Percentiles rank a stretch among this genome's conserved stretches.
phyloP scores from a whole-genome alignment of 495 filamentous ascomycete genomes.

The Eremomyces bilateralis region DNA sequence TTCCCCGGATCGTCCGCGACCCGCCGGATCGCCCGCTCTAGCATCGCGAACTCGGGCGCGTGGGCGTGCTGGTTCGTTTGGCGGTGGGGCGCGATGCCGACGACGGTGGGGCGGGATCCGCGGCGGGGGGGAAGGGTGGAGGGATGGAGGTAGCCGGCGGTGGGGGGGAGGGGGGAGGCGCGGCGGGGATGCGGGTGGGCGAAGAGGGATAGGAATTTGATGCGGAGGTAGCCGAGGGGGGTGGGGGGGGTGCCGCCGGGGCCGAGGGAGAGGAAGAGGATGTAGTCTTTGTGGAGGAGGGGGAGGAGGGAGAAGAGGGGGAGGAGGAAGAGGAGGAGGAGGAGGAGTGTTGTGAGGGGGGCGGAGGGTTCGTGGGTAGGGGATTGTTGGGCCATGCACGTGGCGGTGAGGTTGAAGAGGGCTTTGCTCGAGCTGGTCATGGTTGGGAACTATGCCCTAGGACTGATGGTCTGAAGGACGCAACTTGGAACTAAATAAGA shows the following conservation, averaged over 20 bases:
- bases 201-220: conserved; percentile 33
- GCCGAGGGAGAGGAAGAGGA: conserved; percentile 1
- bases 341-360: neutral
- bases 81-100: conserved; percentile 56
- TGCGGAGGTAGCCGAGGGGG: conserved; percentile 44
- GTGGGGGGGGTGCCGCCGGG: conserved; percentile 55
- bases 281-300: conserved; percentile 1
- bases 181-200: conserved; percentile 28
- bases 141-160: conserved; percentile 21
- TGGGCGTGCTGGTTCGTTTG: conserved; percentile 42
- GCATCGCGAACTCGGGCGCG: conserved; percentile 24
- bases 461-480: no score
- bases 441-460: no score
- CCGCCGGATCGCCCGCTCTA: conserved; percentile 27
- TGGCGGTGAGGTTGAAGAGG: no score
- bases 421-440: no score
- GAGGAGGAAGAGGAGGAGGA: neutral
- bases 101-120: conserved; percentile 38
- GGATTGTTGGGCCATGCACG: no score
- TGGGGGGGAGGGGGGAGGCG: conserved; percentile 11
- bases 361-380: no score
- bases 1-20: conserved; percentile 24
- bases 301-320: neutral
- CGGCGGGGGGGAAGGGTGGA: conserved; percentile 32
- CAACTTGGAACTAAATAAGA: no score